Evolutionary conservation across 768 basidiomycete genomes (phyloP).

Genomic region (Amyloporia xantha): DNA sequence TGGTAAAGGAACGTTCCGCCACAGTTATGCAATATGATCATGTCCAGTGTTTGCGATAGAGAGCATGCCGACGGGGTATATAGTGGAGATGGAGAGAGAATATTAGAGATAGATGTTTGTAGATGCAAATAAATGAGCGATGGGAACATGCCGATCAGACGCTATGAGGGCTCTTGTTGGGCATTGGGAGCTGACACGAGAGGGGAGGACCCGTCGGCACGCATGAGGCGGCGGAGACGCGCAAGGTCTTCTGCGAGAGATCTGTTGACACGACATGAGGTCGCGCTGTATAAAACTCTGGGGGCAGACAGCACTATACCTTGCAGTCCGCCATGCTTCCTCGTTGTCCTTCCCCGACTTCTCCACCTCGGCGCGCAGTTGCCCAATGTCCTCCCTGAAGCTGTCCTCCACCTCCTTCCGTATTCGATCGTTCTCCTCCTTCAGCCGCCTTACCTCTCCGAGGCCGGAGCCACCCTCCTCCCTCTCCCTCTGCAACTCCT

Average conservation of each 20-base stretch:
- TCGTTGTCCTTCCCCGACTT: slow-evolving; percentile 49
- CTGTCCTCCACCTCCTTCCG: slow-evolving; percentile 52
- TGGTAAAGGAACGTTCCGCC: not conserved
- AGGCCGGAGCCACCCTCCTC: slow-evolving; percentile 40
- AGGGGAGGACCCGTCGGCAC: slow-evolving; percentile 20
- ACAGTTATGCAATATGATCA: not conserved
- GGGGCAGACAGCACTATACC: slow-evolving; percentile 57
- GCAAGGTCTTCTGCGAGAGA: slow-evolving; percentile 56
- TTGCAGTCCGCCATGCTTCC: slow-evolving; percentile 44
- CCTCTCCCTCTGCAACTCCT: slow-evolving; percentile 52
- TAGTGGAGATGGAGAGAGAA: not conserved
- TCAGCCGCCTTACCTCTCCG: slow-evolving; percentile 42
- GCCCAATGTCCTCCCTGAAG: slow-evolving; percentile 53
- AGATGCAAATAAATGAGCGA: not conserved
- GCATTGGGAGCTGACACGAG: not conserved
- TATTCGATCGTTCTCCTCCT: slow-evolving; percentile 41
- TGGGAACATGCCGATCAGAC: not conserved
- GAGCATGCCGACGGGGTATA: slow-evolving; percentile 4
- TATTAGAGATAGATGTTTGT: not conserved
- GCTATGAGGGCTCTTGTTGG: not conserved
- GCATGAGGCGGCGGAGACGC: slow-evolving; percentile 70
- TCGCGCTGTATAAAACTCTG: not conserved
- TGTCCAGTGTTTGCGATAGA: slow-evolving; percentile 3
- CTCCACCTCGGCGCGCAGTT: slow-evolving; percentile 47
- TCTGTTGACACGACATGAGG: slow-evolving; percentile 27